phyloP scores from a whole-genome alignment of 306 rosid genomes.

The Datisca glomerata region DNA sequence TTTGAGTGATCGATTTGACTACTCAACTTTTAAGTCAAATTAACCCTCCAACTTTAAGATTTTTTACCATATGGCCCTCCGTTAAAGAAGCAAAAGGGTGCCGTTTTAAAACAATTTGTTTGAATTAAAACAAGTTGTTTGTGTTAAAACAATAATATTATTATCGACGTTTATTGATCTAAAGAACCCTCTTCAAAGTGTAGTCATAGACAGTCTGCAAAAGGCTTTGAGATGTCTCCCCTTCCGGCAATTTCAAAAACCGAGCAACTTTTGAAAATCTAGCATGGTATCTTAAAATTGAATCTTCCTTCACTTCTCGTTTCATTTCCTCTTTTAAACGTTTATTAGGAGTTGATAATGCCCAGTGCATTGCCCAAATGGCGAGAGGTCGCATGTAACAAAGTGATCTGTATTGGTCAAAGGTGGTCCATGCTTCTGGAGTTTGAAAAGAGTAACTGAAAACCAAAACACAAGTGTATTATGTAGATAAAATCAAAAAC shows the following conservation, averaged over 20 bases:
- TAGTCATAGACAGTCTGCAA: constrained; percentile 52
- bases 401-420: constrained; percentile 55
- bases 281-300: constrained; percentile 31
- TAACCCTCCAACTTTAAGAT: no score
- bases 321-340: constrained; percentile 17
- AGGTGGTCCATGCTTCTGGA: constrained; percentile 79
- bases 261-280: constrained; percentile 66
- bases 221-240: constrained; percentile 35
- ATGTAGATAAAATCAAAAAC: constrained; percentile 15
- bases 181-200: constrained; percentile 51
- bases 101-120: no score
- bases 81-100: no score
- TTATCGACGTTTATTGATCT: no score
- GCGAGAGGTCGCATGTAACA: constrained; percentile 94
- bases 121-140: no score
- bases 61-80: no score
- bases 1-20: no score
- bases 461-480: neutral
- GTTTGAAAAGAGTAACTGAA: constrained; percentile 82
- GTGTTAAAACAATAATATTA: no score
- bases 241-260: constrained; percentile 51
- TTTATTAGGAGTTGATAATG: constrained; percentile 36
- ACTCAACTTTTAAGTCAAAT: no score
- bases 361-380: constrained; percentile 99
- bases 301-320: constrained; percentile 29